phyloP scores from a whole-genome alignment of 306 rosid genomes.

The Rosa multiflora region DNA sequence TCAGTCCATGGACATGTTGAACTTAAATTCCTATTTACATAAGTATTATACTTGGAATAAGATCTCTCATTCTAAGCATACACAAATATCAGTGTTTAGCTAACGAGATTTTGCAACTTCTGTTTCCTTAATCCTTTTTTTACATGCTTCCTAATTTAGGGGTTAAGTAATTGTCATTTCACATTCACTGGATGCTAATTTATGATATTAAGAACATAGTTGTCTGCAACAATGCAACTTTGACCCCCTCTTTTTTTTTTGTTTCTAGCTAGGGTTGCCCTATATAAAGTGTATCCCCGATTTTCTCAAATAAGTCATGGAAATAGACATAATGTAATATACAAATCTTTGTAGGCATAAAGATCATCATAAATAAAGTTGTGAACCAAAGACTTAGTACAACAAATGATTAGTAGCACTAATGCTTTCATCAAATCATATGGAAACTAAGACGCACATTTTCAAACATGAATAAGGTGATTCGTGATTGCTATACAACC shows the following conservation, averaged over 20 bases:
- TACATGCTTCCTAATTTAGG: background rate
- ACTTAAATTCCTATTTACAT: background rate
- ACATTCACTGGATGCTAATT: background rate
- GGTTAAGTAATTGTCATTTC: background rate
- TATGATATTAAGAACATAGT: background rate
- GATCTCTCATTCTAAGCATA: background rate
- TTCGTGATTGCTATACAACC: background rate
- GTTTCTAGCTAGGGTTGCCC: background rate
- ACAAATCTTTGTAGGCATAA: background rate
- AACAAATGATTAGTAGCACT: background rate
- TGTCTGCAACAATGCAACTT: conserved; percentile 4
- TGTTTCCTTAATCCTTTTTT: background rate
- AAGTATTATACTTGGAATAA: background rate
- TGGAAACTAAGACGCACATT: background rate
- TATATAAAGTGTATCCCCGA: background rate
- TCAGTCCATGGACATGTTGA: background rate
- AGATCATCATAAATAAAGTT: background rate
- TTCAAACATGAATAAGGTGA: background rate
- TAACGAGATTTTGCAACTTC: background rate
- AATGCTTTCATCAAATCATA: background rate
- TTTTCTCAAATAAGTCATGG: background rate
- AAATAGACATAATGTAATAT: conserved; percentile 4
- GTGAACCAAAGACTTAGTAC: background rate
- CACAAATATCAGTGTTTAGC: background rate
- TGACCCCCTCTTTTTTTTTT: background rate